These are phyloP conservation scores for Melaleuca alternifolia DNA, from an alignment of 345 rosid species.

Conservation along the genomic window DNA sequence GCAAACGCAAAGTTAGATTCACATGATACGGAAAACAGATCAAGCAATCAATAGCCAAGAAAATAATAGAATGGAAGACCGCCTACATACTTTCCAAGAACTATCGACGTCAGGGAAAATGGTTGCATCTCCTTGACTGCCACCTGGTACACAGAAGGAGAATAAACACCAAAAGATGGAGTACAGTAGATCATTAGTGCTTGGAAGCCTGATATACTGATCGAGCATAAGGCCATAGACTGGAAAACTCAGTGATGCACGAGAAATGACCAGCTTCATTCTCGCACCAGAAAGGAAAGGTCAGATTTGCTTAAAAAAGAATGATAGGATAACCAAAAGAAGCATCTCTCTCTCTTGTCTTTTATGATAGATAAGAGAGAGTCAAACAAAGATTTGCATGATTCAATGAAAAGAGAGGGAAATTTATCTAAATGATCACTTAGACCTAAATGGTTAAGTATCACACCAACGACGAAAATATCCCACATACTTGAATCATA, in stretches of 20 bases:
- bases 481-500: neutral
- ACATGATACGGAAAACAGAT: neutral
- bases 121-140: slow-evolving; percentile 43
- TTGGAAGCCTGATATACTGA: neutral
- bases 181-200: neutral
- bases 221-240: neutral
- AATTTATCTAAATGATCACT: neutral
- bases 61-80: neutral
- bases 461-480: neutral
- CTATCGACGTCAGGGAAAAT: slow-evolving; percentile 82
- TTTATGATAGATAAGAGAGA: neutral
- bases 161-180: neutral
- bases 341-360: neutral
- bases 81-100: slow-evolving; percentile 70
- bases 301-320: neutral
- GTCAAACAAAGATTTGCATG: neutral
- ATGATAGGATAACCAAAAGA: neutral
- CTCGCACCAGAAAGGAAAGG: neutral
- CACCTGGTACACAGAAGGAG: slow-evolving; percentile 33
- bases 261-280: neutral
- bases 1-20: neutral
- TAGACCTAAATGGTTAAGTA: neutral
- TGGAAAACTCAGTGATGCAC: neutral
- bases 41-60: neutral
- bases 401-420: neutral